These are phyloP conservation scores for Rhodofomes roseus DNA, from an alignment of 1,284 basidiomycete genomes.

Conservation along the genomic window DNA sequence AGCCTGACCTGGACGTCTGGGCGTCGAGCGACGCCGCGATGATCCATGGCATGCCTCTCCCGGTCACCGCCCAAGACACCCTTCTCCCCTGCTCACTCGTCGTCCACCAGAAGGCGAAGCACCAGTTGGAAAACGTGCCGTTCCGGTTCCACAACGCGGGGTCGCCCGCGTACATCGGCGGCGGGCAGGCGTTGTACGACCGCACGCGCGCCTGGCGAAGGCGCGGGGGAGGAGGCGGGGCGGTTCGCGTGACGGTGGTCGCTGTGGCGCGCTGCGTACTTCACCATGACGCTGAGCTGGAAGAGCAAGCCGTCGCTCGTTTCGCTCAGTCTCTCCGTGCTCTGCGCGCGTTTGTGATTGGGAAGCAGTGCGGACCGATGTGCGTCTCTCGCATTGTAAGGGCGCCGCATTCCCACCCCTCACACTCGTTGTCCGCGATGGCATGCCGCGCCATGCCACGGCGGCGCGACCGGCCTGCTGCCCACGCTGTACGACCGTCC, in stretches of 20 bases:
- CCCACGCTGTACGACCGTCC: no score
- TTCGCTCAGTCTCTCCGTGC: no score
- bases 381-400: no score
- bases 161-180: constrained; percentile 78
- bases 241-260: constrained; percentile 77
- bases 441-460: no score
- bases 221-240: constrained; percentile 65
- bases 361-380: no score
- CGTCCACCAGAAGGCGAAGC: constrained; percentile 67
- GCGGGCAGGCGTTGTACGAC: constrained; percentile 82
- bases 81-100: constrained; percentile 2
- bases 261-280: constrained; percentile 78
- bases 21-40: constrained; percentile 80
- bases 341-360: no score
- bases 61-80: constrained; percentile 81
- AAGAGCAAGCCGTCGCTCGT: constrained; percentile 53
- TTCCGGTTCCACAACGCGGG: constrained; percentile 75
- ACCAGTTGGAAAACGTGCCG: constrained; percentile 63
- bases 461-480: no score
- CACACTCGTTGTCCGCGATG: no score
- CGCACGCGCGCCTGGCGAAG: constrained; percentile 45
- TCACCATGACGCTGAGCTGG: constrained; percentile 72
- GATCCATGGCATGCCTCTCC: constrained; percentile 59
- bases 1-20: constrained; percentile 70
- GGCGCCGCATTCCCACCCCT: no score